Evolutionary conservation across 2,329 filamentous ascomycete genomes (phyloP).

Genomic region (Aspergillus fischeri): DNA sequence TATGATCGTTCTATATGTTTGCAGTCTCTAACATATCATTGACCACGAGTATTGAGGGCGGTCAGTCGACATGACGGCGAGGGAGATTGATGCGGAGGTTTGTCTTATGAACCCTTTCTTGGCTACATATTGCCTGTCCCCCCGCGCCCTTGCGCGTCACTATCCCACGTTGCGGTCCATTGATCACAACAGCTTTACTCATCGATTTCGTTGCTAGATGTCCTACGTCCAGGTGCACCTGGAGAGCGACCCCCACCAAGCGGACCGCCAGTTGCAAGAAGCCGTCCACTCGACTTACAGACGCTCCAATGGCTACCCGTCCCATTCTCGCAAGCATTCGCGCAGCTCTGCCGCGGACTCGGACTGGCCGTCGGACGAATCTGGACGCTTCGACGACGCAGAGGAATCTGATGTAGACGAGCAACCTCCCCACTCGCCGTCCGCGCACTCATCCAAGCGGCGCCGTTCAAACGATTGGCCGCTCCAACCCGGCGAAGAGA

Average conservation of each 20-base stretch:
- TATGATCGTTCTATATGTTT: neutral
- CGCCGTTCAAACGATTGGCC: conserved; percentile 45
- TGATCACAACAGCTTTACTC: neutral
- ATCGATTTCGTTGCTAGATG: conserved; percentile 7
- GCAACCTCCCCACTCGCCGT: conserved; percentile 13
- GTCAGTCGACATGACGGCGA: neutral
- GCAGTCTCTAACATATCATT: neutral
- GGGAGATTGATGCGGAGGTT: neutral
- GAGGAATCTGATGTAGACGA: conserved; percentile 22
- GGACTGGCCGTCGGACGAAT: conserved; percentile 22
- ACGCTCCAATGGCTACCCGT: conserved; percentile 8
- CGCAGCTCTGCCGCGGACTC: conserved; percentile 16
- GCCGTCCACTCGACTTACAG: conserved; percentile 15
- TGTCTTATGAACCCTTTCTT: neutral
- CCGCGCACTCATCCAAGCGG: conserved; percentile 38
- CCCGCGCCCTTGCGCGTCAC: neutral
- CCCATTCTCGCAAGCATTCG: conserved; percentile 28
- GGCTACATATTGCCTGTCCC: neutral
- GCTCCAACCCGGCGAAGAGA: conserved; percentile 15
- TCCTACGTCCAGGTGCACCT: conserved; percentile 13
- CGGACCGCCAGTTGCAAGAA: conserved; percentile 22
- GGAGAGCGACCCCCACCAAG: conserved; percentile 16
- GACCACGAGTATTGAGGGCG: neutral
- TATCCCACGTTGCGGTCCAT: neutral
- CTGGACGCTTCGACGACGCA: conserved; percentile 34